A percentile compares a stretch with the other conserved stretches of the same genome.
Conservation (phyloP, 163 green algal species). For the Trebouxia gelatinosa region DNA sequence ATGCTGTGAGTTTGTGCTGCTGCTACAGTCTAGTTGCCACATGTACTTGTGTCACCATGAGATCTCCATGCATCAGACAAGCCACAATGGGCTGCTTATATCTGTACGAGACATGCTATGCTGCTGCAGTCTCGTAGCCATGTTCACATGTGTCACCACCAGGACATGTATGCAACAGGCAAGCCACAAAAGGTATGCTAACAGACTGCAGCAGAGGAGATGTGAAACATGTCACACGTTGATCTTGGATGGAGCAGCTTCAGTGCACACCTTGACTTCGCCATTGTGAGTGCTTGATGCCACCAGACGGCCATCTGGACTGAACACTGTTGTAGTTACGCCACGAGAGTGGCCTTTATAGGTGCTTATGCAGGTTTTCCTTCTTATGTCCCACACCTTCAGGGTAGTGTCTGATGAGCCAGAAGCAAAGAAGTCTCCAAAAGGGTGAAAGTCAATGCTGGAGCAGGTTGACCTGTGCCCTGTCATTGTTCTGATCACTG, state of each 20-base stretch:
- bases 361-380: slow-evolving; percentile 68
- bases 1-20: too few relatives aligned
- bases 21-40: too few relatives aligned
- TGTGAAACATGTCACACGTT: too few relatives aligned
- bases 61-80: too few relatives aligned
- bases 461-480: slow-evolving; percentile 71
- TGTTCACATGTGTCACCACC: too few relatives aligned
- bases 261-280: slow-evolving; percentile 67
- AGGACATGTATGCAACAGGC: too few relatives aligned
- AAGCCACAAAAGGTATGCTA: neutral
- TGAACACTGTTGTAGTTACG: slow-evolving; percentile 69
- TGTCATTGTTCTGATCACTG: slow-evolving; percentile 69
- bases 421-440: slow-evolving; percentile 62
- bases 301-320: slow-evolving; percentile 79
- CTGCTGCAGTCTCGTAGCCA: too few relatives aligned
- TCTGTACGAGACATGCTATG: too few relatives aligned
- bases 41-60: too few relatives aligned
- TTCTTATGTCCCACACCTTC: slow-evolving; percentile 82
- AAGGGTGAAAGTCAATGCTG: slow-evolving; percentile 68
- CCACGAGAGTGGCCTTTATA: slow-evolving; percentile 72
- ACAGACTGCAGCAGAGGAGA: neutral
- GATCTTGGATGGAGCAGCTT: too few relatives aligned
- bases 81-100: too few relatives aligned
- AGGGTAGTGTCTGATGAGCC: slow-evolving; percentile 82
- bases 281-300: slow-evolving; percentile 70